A percentile compares a stretch with the other conserved stretches of the same genome.
Evolutionary conservation across 129 eudicot genomes (phyloP).

Genomic region (Logfia minima): DNA sequence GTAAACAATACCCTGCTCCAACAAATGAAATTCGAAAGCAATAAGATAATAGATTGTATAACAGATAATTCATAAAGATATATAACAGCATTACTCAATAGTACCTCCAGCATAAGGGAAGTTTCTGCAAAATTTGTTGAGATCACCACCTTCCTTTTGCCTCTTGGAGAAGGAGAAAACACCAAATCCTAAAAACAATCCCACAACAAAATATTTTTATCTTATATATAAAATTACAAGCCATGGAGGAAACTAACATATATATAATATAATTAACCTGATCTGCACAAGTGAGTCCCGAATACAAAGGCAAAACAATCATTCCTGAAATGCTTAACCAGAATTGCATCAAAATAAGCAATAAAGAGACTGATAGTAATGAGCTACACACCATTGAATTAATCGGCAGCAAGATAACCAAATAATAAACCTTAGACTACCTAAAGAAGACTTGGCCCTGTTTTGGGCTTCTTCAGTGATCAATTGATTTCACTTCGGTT

Average conservation of each 20-base stretch:
- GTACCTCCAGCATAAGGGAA: slow-evolving; percentile 92
- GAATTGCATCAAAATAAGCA: slow-evolving; percentile 15
- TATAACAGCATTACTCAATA: slow-evolving; percentile 3
- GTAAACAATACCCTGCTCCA: slow-evolving; percentile 80
- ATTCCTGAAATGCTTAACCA: slow-evolving; percentile 52
- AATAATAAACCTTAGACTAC: slow-evolving; percentile 28
- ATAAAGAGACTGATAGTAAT: slow-evolving; percentile 2
- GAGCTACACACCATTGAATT: background rate
- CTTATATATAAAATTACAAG: background rate
- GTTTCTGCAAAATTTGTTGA: slow-evolving; percentile 99
- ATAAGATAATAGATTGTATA: background rate
- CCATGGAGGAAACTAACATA: background rate
- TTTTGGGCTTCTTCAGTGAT: slow-evolving; percentile 75
- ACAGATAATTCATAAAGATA: background rate
- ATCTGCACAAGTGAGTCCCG: slow-evolving; percentile 94
- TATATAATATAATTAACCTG: slow-evolving; percentile 50
- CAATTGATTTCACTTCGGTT: slow-evolving; percentile 85
- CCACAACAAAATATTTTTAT: background rate
- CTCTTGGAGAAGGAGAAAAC: slow-evolving; percentile 92
- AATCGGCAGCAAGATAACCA: slow-evolving; percentile 8
- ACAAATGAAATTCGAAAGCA: slow-evolving; percentile 4
- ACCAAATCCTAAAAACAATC: slow-evolving; percentile 66
- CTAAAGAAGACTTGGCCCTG: slow-evolving; percentile 43
- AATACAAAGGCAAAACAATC: slow-evolving; percentile 83
- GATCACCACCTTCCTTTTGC: slow-evolving; percentile 89